A percentile compares a stretch with the other conserved stretches of the same genome.
These are phyloP conservation scores for Aspergillus texensis DNA, from an alignment of 2,329 filamentous ascomycete species.

Conservation along the genomic window DNA sequence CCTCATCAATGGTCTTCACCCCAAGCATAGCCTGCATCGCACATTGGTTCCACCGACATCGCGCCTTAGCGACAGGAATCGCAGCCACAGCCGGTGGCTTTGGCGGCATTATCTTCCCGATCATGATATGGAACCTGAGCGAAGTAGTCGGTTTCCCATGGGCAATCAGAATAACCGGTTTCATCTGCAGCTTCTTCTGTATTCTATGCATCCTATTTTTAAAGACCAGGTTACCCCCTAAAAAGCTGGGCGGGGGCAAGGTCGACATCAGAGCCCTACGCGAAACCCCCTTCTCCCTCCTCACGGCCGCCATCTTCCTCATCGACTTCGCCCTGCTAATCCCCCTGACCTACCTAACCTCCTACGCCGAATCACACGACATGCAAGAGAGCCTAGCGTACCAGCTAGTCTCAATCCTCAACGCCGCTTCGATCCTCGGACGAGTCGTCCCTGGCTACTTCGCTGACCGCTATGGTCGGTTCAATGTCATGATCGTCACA, in stretches of 20 bases:
- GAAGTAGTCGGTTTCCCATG: neutral
- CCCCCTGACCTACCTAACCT: neutral
- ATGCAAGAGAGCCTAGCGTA: neutral
- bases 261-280: neutral
- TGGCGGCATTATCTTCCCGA: neutral
- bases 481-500: constrained; percentile 33
- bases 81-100: constrained; percentile 1
- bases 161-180: neutral
- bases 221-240: neutral
- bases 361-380: neutral
- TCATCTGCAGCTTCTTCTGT: neutral
- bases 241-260: neutral
- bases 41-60: neutral
- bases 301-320: neutral
- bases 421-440: constrained; percentile 34
- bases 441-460: constrained; percentile 35
- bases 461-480: constrained; percentile 36
- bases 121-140: constrained; percentile 1
- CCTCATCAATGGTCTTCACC: neutral
- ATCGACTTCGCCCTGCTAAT: constrained; percentile 3
- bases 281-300: neutral
- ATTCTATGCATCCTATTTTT: neutral
- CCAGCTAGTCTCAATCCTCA: constrained; percentile 26
- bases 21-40: neutral
- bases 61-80: constrained; percentile 1